Percentiles rank a stretch among this genome's conserved stretches.
phyloP scores from a whole-genome alignment of 306 rosid genomes.

The Phaseolus lunatus region DNA sequence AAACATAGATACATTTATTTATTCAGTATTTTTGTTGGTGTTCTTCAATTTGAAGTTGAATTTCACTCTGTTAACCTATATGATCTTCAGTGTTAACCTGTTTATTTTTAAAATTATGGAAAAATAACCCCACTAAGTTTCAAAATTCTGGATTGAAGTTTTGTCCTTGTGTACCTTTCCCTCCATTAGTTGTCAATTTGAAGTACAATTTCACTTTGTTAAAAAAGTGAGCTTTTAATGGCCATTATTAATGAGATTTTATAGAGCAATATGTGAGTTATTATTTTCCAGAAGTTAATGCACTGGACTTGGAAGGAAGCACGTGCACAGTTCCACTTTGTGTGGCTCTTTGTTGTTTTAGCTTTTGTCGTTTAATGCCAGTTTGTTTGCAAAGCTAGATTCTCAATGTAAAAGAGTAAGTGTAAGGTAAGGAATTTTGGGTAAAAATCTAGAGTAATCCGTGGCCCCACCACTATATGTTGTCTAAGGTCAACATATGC shows the following conservation, averaged over 20 bases:
- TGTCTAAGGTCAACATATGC: constrained; percentile 46
- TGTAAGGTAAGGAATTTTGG: constrained; percentile 33
- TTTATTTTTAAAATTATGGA: too few species aligned
- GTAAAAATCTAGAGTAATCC: constrained; percentile 38
- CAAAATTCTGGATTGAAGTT: too few species aligned
- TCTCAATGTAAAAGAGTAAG: constrained; percentile 58
- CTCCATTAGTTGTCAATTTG: too few species aligned
- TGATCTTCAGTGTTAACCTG: background rate
- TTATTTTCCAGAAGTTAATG: constrained; percentile 49
- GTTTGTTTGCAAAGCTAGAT: constrained; percentile 56
- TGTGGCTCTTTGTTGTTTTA: constrained; percentile 47
- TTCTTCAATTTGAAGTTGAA: background rate
- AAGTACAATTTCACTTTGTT: too few species aligned
- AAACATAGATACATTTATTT: too few species aligned
- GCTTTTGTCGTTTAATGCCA: constrained; percentile 74
- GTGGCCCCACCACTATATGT: constrained; percentile 32
- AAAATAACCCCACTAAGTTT: too few species aligned
- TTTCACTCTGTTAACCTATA: background rate
- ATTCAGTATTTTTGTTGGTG: too few species aligned
- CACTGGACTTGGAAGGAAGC: constrained; percentile 55
- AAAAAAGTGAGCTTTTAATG: background rate
- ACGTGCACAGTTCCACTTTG: constrained; percentile 65
- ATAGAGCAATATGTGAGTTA: constrained; percentile 19
- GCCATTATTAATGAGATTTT: constrained; percentile 41
- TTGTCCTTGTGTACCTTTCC: too few species aligned